phyloP scores from a whole-genome alignment of 2,329 filamentous ascomycete genomes.

The Escovopsis sp. region DNA sequence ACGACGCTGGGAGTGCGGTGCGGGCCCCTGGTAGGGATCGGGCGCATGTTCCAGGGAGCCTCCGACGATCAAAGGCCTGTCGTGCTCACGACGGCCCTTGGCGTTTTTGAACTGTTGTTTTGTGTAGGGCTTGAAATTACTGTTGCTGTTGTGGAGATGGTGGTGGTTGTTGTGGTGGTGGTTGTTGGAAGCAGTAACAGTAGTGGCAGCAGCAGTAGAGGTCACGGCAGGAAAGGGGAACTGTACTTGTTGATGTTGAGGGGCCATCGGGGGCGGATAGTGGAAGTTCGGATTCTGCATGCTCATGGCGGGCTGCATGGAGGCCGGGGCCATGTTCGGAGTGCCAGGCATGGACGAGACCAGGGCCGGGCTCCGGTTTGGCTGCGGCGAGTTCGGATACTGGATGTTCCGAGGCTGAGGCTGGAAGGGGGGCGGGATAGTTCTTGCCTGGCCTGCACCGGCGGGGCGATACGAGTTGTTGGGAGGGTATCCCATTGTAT shows the following conservation, averaged over 20 bases:
- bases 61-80: conserved; percentile 28
- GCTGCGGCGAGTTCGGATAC: conserved; percentile 48
- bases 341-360: conserved; percentile 52
- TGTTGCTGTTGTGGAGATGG: conserved; percentile 2
- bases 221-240: conserved; percentile 24
- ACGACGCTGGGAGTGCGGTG: conserved; percentile 24
- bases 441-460: conserved; percentile 33
- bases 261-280: conserved; percentile 41
- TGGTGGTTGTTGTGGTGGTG: neutral
- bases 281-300: conserved; percentile 52
- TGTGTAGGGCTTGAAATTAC: conserved; percentile 21
- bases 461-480: conserved; percentile 27
- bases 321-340: conserved; percentile 50
- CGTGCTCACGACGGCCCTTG: conserved; percentile 30
- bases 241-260: conserved; percentile 48
- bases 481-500: conserved; percentile 29
- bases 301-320: conserved; percentile 41
- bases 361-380: conserved; percentile 51
- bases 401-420: conserved; percentile 31
- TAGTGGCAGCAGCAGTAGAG: too few species aligned
- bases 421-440: conserved; percentile 34
- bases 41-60: conserved; percentile 24
- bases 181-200: neutral
- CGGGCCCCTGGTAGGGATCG: conserved; percentile 20
- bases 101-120: conserved; percentile 35